Conservation (phyloP, 805 yeast genomes). For the Candida maltosa region DNA sequence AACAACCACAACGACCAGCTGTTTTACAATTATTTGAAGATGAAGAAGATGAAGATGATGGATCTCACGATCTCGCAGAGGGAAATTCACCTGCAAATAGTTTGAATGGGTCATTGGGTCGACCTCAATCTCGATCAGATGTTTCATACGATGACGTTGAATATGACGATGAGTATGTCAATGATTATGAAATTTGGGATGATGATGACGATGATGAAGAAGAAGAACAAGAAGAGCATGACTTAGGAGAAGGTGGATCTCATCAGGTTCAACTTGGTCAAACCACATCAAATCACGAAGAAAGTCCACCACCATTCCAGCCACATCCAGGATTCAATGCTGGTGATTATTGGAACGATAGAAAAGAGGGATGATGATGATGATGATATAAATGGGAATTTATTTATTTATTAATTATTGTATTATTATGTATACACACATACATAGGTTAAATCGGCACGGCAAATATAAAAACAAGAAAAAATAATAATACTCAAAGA, state of each 20-base stretch:
- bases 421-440: too few species aligned
- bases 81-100: not conserved
- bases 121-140: too few species aligned
- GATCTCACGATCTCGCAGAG: not conserved
- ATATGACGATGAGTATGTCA: conserved; percentile 24
- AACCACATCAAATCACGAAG: not conserved
- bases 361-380: too few species aligned
- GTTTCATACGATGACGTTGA: too few species aligned
- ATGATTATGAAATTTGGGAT: conserved; percentile 21
- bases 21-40: not conserved
- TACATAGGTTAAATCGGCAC: too few species aligned
- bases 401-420: not conserved
- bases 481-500: not conserved
- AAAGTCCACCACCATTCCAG: conserved; percentile 40
- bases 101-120: not conserved
- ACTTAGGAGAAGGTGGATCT: conserved; percentile 1
- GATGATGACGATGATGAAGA: conserved; percentile 11
- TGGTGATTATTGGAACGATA: conserved; percentile 49
- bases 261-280: conserved; percentile 4
- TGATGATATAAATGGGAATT: conserved; percentile 1
- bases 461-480: not conserved
- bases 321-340: conserved; percentile 42
- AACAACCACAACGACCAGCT: not conserved
- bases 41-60: not conserved
- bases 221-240: conserved; percentile 4